Evolutionary conservation across 1,139 yeast genomes (phyloP), one percentile per base, ranked within the genome.

Genomic region (Saccharomycopsis phalli): DNA sequence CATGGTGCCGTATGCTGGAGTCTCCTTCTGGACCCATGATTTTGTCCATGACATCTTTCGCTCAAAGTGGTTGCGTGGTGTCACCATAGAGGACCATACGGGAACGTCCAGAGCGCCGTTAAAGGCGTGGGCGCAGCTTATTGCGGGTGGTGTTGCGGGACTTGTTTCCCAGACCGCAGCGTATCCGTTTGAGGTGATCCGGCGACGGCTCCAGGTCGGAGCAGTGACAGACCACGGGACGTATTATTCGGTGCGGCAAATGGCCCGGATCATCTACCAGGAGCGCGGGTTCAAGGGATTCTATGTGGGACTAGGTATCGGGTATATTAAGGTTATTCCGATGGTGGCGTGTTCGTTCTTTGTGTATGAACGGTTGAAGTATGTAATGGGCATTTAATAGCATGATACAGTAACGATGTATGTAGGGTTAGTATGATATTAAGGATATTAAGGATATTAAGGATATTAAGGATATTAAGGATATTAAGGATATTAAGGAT

Each of bases 1-100:
- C 13, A 88, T 91, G 95, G 69, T 91, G 16, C 98, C 98, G 1
- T 91, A 91, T 57, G 98, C 99, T 1, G 99, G 99, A 8, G 96
- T 88, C 2, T 83, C 95, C 1, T 91, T 91, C 55, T 83, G 88
- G 62, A 83, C 95, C 3, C 97, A 91, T 59, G 99, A 91, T 60
- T 60, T 78, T 44, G 68, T 88, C 47, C 97, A 88, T 59, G 99
- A 91, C 60, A 57, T 88, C 2, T 74, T 91, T 55, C 68, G 95
- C 47, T 67, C 80, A 13, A 65, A 67, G 18, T 48, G 53, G 14
- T 58, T 86, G 10, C 65, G 76, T 2, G 62, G 65, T 13, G 73
- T 74, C 50, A 75, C 94, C 0, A 81, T 84, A 17, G 45, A 41
- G 27, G 13, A 3, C 23, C 26, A 18, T 37, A 41, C n/a, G 26